These are phyloP conservation scores for Prillingera fragicola DNA, from an alignment of 1,284 basidiomycete genomes.

Conservation along the genomic window DNA sequence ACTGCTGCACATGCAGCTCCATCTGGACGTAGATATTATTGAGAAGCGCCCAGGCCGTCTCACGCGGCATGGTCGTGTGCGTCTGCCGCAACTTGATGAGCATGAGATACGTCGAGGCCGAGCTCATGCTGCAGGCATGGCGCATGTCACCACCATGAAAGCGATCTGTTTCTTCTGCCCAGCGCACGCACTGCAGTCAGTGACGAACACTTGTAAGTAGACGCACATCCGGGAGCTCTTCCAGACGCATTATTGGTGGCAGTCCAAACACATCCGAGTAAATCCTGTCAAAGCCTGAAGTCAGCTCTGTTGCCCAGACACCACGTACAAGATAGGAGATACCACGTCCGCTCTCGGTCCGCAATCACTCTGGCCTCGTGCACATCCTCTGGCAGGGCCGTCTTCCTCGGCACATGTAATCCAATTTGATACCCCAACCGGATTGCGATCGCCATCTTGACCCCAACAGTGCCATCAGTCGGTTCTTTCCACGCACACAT, in stretches of 20 bases:
- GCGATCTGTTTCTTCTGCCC: slow-evolving; percentile 7
- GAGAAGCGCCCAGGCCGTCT: slow-evolving; percentile 2
- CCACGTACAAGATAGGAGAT: slow-evolving; percentile 7
- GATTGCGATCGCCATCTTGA: slow-evolving; percentile 17
- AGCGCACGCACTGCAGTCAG: slow-evolving; percentile 3
- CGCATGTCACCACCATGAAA: slow-evolving; percentile 10
- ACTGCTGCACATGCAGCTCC: slow-evolving; percentile 7
- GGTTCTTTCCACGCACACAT: slow-evolving; percentile 16
- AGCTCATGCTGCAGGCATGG: slow-evolving; percentile 10
- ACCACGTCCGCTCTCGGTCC: slow-evolving; percentile 16
- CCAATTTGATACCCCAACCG: slow-evolving; percentile 15
- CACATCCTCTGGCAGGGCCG: slow-evolving; percentile 4
- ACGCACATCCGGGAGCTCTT: slow-evolving; percentile 9
- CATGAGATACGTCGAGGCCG: slow-evolving; percentile 7
- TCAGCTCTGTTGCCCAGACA: neutral
- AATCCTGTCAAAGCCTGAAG: slow-evolving; percentile 6
- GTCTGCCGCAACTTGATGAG: slow-evolving; percentile 4
- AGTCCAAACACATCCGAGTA: slow-evolving; percentile 12
- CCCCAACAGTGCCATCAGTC: slow-evolving; percentile 11
- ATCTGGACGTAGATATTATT: slow-evolving; percentile 6
- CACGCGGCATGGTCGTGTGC: neutral
- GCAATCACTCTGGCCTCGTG: slow-evolving; percentile 5
- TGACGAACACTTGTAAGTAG: neutral
- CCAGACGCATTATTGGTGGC: slow-evolving; percentile 9
- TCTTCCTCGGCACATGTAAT: slow-evolving; percentile 7